phyloP scores from a whole-genome alignment of 805 yeast species.

The Starmerella ratchasimensis region DNA sequence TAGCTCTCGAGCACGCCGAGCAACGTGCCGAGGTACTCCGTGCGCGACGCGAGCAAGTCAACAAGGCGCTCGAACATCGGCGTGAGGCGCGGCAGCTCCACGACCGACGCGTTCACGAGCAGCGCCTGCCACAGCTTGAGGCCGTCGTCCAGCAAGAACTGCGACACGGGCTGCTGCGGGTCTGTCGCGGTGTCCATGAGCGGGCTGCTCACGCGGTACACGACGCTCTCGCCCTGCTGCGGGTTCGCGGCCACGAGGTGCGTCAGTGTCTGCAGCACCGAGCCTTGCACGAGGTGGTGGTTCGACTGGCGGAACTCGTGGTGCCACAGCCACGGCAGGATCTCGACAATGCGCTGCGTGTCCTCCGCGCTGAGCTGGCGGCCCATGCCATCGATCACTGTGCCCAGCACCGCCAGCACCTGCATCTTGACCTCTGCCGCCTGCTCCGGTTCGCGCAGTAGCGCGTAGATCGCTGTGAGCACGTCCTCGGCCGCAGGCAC shows the following conservation, averaged over 20 bases:
- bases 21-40: slow-evolving; percentile 29
- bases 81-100: slow-evolving; percentile 29
- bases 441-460: slow-evolving; percentile 36
- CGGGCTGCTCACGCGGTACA: slow-evolving; percentile 16
- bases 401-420: slow-evolving; percentile 52
- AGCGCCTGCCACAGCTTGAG: slow-evolving; percentile 64
- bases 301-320: slow-evolving; percentile 29
- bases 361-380: slow-evolving; percentile 16
- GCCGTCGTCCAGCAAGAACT: slow-evolving; percentile 67
- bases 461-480: slow-evolving; percentile 35
- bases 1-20: slow-evolving; percentile 27
- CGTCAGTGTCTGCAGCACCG: slow-evolving; percentile 27
- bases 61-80: slow-evolving; percentile 37
- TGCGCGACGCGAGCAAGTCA: slow-evolving; percentile 49
- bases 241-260: slow-evolving; percentile 23
- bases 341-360: slow-evolving; percentile 24
- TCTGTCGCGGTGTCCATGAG: slow-evolving; percentile 34
- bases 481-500: slow-evolving; percentile 47
- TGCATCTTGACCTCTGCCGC: slow-evolving; percentile 67
- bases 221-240: slow-evolving; percentile 5
- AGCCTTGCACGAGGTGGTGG: slow-evolving; percentile 27
- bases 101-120: slow-evolving; percentile 36
- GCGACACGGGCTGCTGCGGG: slow-evolving; percentile 39
- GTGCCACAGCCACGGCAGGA: slow-evolving; percentile 74
- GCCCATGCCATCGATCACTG: slow-evolving; percentile 32